Base-by-base conservation (phyloP, 352 stramenopile species). In the Phytophthora kernoviae region DNA sequence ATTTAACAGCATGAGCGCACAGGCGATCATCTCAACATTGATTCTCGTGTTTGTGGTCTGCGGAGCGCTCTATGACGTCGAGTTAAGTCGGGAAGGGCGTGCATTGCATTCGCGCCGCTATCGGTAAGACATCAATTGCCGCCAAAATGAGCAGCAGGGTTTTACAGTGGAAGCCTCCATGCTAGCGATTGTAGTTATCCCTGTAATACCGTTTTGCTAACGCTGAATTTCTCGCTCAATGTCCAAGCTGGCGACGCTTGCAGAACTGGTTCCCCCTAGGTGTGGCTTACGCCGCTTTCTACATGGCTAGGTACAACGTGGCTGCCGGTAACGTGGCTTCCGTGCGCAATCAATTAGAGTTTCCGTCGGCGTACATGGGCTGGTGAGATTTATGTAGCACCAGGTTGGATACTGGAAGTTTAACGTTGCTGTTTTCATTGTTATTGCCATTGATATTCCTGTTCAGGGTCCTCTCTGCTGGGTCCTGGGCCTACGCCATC, bases 201-300 rank as follows among this genome's bases (percentile, higher is more conserved):
- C 18, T 17, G 32, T n/a, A 47, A 39, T 37, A 46, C 4, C 5
- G 9, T 12, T 39, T 39, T 20, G 20, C 39, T 45, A 18, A 24
- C 17, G 11, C 11, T 45, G 39, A 24, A n/a, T 24, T 12, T 24
- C 15, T 24, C 20, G 39, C 39, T 24, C 11, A 12, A 34, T 17
- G 7, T 32, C 17, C 5, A 30, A 67, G 63, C 53, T 86, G 76
- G 76, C 70, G 76, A 5, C 76, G 76, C 11, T 62, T 86, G 22
- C 65, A 75, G 42, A 83, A 86, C 57, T 83, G 73, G 73, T 80
- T 86, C 59, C 73, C 77, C 30, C 78, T 86, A 67, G 73, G 77
- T 27, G 45, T 84, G 6, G 73, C 77, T 22, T 81, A 84, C 64
- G 73, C 72, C 7, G 75, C 77, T 44, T 84, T 83, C 62, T 82